Percentiles rank a stretch among this genome's conserved stretches.
phyloP scores from a whole-genome alignment of 352 stramenopile species.

The Globisporangium nunn region DNA sequence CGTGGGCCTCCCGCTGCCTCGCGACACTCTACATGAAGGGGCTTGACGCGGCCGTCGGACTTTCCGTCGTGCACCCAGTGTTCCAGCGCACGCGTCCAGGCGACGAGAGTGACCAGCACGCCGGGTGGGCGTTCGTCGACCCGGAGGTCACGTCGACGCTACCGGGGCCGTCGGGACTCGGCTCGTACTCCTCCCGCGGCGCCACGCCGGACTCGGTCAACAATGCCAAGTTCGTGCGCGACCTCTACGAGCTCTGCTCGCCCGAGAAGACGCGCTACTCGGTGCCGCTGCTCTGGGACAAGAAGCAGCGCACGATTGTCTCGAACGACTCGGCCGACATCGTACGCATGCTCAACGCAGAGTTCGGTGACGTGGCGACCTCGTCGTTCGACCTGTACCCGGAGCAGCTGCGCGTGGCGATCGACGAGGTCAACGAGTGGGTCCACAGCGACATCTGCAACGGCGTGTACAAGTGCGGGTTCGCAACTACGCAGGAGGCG shows the following conservation, averaged over 20 bases:
- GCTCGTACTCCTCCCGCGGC: conserved; percentile 56
- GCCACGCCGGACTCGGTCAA: conserved; percentile 63
- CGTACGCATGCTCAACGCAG: conserved; percentile 87
- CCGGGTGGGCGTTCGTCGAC: conserved; percentile 76
- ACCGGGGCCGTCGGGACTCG: conserved; percentile 46
- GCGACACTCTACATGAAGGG: conserved; percentile 91
- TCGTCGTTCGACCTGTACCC: conserved; percentile 79
- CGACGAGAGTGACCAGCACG: conserved; percentile 58
- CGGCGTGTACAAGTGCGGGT: conserved; percentile 90
- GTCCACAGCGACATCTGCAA: conserved; percentile 92
- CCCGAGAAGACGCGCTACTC: conserved; percentile 75
- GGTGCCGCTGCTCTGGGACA: conserved; percentile 90
- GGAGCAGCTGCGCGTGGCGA: conserved; percentile 56
- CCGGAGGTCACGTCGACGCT: conserved; percentile 52
- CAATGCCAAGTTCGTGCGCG: conserved; percentile 51
- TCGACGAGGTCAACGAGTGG: conserved; percentile 90
- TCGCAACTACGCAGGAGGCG: conserved; percentile 80
- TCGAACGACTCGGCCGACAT: conserved; percentile 94
- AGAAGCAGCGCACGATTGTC: conserved; percentile 86
- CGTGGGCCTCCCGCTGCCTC: conserved; percentile 76
- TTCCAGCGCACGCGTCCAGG: conserved; percentile 73
- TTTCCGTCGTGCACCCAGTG: conserved; percentile 88
- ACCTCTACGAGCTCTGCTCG: conserved; percentile 78
- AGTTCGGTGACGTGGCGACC: conserved; percentile 64
- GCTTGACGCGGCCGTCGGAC: conserved; percentile 90